A percentile compares a stretch with the other conserved stretches of the same genome.
These are phyloP conservation scores for Phytopythium chamaehyphon DNA, from an alignment of 352 stramenopile species.

Conservation along the genomic window DNA sequence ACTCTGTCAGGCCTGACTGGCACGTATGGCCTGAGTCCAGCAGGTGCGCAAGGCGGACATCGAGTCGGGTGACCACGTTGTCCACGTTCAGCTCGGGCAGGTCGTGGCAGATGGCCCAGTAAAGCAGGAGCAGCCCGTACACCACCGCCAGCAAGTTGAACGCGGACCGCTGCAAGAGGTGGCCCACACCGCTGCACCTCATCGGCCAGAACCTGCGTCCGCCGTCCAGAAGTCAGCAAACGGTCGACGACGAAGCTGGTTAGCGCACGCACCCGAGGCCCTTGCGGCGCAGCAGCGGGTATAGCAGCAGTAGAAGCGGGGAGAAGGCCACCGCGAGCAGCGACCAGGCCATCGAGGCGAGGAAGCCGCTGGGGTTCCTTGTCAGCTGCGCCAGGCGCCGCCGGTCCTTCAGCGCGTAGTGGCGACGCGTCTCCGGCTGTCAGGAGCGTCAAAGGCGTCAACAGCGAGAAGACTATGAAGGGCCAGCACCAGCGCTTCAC, in stretches of 20 bases:
- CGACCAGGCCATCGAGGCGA: conserved; percentile 56
- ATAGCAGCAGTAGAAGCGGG: conserved; percentile 57
- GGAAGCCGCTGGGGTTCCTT: conserved; percentile 23
- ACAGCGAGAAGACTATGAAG: no score
- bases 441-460: background rate
- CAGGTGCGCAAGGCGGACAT: conserved; percentile 34
- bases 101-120: conserved; percentile 61
- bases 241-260: background rate
- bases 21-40: conserved; percentile 31
- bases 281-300: conserved; percentile 51
- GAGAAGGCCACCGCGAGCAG: conserved; percentile 37
- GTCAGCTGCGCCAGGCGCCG: background rate
- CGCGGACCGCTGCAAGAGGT: conserved; percentile 40
- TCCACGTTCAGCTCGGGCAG: conserved; percentile 36
- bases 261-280: conserved; percentile 33
- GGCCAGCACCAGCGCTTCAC: background rate
- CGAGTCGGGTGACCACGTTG: conserved; percentile 36
- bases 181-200: conserved; percentile 44
- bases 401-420: conserved; percentile 1
- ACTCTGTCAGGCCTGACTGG: conserved; percentile 33
- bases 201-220: conserved; percentile 64
- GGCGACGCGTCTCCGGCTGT: background rate
- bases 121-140: conserved; percentile 43
- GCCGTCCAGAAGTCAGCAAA: conserved; percentile 3
- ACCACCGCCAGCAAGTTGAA: conserved; percentile 41